A percentile compares a stretch with the other conserved stretches of the same genome.
Evolutionary conservation across 352 stramenopile genomes (phyloP).

Genomic region (Pythium oligandrum): DNA sequence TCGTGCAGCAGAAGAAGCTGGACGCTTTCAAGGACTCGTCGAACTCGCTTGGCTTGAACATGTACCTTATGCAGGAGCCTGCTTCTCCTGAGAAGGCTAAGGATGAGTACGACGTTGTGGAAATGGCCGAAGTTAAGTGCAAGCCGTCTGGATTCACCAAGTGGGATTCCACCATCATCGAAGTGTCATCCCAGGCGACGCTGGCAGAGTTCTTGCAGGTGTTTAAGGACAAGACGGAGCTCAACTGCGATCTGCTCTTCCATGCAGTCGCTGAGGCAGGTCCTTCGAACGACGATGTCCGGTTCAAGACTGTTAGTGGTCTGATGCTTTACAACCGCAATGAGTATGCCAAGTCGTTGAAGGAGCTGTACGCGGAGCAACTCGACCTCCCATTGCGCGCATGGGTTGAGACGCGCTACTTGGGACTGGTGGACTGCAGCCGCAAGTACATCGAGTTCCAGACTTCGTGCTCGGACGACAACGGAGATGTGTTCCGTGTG

Average conservation of each 20-base stretch:
- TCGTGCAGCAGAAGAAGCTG: constrained; percentile 85
- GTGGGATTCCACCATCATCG: constrained; percentile 87
- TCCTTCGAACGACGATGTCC: constrained; percentile 54
- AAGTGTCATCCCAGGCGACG: constrained; percentile 59
- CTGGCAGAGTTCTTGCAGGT: constrained; percentile 59
- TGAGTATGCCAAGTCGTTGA: constrained; percentile 62
- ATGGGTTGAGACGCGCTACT: constrained; percentile 76
- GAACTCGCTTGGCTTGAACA: constrained; percentile 90
- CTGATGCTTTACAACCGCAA: constrained; percentile 87
- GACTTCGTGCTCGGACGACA: constrained; percentile 80
- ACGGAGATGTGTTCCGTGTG: constrained; percentile 78
- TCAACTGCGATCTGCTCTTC: constrained; percentile 83
- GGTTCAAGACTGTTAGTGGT: constrained; percentile 63
- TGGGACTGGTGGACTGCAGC: constrained; percentile 76
- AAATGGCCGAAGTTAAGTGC: constrained; percentile 86
- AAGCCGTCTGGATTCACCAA: constrained; percentile 88
- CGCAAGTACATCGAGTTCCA: constrained; percentile 83
- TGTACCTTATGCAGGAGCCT: constrained; percentile 91
- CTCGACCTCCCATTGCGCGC: constrained; percentile 43
- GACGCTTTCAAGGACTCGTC: constrained; percentile 90
- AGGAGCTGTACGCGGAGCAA: constrained; percentile 67
- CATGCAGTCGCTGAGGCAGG: constrained; percentile 72
- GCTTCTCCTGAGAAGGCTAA: constrained; percentile 79
- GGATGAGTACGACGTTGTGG: constrained; percentile 89
- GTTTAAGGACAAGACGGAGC: constrained; percentile 65